phyloP scores from a whole-genome alignment of 495 filamentous ascomycete genomes.

The Penicillium soppii region DNA sequence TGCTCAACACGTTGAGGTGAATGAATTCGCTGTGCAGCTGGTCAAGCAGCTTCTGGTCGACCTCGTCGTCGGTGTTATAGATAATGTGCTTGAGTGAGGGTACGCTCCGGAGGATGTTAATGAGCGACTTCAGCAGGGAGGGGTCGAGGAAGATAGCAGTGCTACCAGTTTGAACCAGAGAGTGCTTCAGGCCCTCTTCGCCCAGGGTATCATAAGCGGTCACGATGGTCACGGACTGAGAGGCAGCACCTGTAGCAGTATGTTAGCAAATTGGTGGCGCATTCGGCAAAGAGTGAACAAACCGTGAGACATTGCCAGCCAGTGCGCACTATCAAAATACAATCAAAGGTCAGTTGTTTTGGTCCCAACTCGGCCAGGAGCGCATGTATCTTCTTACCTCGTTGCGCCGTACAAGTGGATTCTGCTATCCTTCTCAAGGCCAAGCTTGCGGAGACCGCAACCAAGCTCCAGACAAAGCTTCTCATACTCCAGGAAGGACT shows the following conservation, averaged over 20 bases:
- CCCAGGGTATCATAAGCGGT: conserved; percentile 98
- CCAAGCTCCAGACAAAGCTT: conserved; percentile 71
- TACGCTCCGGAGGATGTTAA: conserved; percentile 77
- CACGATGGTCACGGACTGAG: conserved; percentile 93
- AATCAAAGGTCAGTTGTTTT: conserved; percentile 7
- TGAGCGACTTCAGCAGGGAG: conserved; percentile 74
- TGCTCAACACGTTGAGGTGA: conserved; percentile 72
- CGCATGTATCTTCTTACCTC: conserved; percentile 45
- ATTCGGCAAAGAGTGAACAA: conserved; percentile 10
- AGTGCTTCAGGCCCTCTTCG: conserved; percentile 89
- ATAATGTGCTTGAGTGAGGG: conserved; percentile 78
- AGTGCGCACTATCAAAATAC: conserved; percentile 56
- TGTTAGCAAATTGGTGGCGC: background rate
- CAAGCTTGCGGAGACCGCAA: conserved; percentile 74
- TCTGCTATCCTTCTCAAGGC: conserved; percentile 67
- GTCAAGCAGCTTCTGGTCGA: conserved; percentile 77
- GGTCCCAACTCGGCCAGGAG: background rate
- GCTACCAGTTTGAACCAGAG: conserved; percentile 81
- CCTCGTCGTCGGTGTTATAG: conserved; percentile 79
- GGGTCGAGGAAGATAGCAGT: conserved; percentile 91
- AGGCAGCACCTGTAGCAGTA: conserved; percentile 52
- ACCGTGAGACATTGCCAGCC: conserved; percentile 75
- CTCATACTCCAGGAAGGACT: conserved; percentile 88
- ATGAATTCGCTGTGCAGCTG: conserved; percentile 69
- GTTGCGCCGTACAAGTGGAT: conserved; percentile 91